phyloP scores from a whole-genome alignment of 257 asterid species.

The Nemophila menziesii region DNA sequence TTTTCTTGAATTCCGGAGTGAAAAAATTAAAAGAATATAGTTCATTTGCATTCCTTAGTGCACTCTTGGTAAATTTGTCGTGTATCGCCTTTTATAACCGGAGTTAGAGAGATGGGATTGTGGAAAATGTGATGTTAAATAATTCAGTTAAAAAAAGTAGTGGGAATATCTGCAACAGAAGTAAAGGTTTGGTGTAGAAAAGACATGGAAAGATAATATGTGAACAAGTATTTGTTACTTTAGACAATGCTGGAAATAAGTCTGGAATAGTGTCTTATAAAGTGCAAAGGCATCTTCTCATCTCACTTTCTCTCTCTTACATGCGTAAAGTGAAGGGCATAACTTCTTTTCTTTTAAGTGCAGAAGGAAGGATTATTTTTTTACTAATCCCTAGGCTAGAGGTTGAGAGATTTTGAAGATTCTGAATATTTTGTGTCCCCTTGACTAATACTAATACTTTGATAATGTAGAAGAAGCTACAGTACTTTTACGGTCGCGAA shows the following conservation, averaged over 20 bases:
- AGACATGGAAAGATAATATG: too few relatives aligned
- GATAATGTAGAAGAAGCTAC: background rate
- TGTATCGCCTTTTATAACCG: background rate
- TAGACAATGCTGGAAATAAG: background rate
- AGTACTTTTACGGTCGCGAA: background rate
- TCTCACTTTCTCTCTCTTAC: background rate
- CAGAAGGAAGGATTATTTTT: too few relatives aligned
- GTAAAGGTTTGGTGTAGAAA: conserved; percentile 5
- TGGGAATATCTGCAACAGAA: conserved; percentile 20
- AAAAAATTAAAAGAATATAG: background rate
- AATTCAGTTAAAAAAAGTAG: too few relatives aligned
- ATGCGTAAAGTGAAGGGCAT: background rate
- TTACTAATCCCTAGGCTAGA: background rate
- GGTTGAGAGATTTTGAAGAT: too few relatives aligned
- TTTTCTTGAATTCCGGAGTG: background rate
- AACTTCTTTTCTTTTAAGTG: too few relatives aligned
- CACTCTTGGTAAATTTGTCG: background rate
- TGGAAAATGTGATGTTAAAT: too few relatives aligned
- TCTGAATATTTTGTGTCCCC: background rate
- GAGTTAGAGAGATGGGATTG: too few relatives aligned
- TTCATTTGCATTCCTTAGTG: background rate
- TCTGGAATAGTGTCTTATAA: background rate
- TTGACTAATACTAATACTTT: background rate
- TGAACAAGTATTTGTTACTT: background rate
- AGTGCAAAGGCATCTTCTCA: background rate